These are phyloP conservation scores for Boletus mariae DNA, from an alignment of 1,284 basidiomycete genomes.

Conservation along the genomic window DNA sequence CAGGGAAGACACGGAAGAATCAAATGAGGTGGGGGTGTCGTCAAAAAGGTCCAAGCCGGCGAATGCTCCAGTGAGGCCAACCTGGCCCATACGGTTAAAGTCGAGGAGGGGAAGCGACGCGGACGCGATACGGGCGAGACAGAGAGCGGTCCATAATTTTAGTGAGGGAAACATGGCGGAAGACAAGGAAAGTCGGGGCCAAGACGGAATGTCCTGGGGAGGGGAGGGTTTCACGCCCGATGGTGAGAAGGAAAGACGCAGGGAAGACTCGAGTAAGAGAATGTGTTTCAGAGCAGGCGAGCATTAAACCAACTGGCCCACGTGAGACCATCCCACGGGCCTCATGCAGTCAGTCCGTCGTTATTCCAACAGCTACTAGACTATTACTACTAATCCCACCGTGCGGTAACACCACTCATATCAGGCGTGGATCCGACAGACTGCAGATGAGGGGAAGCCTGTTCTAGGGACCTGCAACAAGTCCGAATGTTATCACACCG, in stretches of 20 bases:
- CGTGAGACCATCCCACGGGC: constrained; percentile 17
- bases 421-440: constrained; percentile 25
- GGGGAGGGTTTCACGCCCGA: not conserved
- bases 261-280: not conserved
- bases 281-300: not conserved
- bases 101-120: constrained; percentile 79
- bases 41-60: constrained; percentile 78
- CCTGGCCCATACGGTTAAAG: constrained; percentile 86
- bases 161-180: constrained; percentile 7
- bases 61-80: constrained; percentile 84
- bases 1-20: constrained; percentile 66
- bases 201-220: constrained; percentile 2
- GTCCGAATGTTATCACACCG: not conserved
- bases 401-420: constrained; percentile 14
- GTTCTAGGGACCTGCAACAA: constrained; percentile 26
- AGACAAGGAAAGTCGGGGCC: not conserved
- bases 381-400: constrained; percentile 18
- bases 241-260: not conserved
- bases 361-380: constrained; percentile 5
- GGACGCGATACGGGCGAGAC: constrained; percentile 38
- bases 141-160: constrained; percentile 14
- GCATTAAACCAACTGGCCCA: constrained; percentile 13
- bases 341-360: not conserved
- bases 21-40: constrained; percentile 54
- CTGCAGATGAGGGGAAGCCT: constrained; percentile 32